These are phyloP conservation scores for Naematelia encephala DNA, from an alignment of 768 basidiomycete species.

Conservation along the genomic window DNA sequence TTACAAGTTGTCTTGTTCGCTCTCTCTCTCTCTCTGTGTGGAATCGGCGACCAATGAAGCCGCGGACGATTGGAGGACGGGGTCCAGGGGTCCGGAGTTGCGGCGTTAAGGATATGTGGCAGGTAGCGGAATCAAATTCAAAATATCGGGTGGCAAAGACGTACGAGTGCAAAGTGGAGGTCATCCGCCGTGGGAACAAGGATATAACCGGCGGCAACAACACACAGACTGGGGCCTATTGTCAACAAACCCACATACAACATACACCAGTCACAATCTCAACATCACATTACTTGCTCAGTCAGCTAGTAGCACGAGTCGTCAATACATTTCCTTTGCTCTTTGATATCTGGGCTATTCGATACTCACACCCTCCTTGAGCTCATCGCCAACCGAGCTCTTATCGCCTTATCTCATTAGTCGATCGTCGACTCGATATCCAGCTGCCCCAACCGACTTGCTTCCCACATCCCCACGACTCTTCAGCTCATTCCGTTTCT, in stretches of 20 bases:
- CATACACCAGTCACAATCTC: background rate
- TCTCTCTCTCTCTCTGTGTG: no score
- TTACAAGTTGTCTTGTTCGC: no score
- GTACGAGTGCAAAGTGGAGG: background rate
- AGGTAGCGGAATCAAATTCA: background rate
- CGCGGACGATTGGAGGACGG: background rate
- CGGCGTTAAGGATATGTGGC: background rate
- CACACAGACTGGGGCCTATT: background rate
- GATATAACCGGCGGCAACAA: background rate
- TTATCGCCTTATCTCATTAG: slow-evolving; percentile 1
- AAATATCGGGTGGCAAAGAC: background rate
- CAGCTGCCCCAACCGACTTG: background rate
- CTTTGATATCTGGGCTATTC: no score
- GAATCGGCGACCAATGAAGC: background rate
- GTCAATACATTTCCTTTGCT: no score
- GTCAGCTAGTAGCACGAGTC: background rate
- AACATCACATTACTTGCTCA: background rate
- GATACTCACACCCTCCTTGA: background rate
- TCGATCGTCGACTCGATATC: background rate
- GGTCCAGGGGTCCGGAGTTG: no score
- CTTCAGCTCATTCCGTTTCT: no score
- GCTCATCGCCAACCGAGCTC: background rate
- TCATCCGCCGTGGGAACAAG: background rate
- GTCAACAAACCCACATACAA: background rate
- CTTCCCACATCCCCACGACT: no score